phyloP scores from a whole-genome alignment of 1,139 yeast genomes.

The Tardiomyces depauwii region DNA sequence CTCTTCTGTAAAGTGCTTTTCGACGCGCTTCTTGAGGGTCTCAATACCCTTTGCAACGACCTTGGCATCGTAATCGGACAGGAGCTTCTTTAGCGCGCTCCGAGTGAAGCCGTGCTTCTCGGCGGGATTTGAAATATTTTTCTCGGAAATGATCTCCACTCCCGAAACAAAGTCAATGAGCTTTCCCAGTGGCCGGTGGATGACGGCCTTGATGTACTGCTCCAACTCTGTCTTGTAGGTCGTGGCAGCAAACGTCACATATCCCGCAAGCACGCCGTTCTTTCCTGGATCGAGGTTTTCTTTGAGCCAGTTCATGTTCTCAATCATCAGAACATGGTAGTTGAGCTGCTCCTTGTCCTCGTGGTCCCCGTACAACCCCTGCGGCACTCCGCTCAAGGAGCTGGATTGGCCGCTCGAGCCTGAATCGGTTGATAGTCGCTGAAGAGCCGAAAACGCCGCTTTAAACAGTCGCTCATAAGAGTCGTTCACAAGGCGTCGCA shows the following conservation, averaged over 20 bases:
- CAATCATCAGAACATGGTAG: constrained; percentile 49
- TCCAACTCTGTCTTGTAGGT: constrained; percentile 36
- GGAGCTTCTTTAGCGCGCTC: constrained; percentile 44
- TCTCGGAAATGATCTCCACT: constrained; percentile 41
- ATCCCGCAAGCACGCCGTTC: constrained; percentile 20
- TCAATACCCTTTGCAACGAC: constrained; percentile 49
- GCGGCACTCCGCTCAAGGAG: constrained; percentile 3
- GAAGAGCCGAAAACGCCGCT: constrained; percentile 22
- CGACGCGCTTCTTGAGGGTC: constrained; percentile 46
- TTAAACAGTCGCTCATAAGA: constrained; percentile 31
- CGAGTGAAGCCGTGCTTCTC: constrained; percentile 55
- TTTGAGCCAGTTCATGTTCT: constrained; percentile 48
- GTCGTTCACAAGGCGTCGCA: constrained; percentile 30
- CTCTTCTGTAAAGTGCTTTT: constrained; percentile 42
- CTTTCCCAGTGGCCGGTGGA: constrained; percentile 53
- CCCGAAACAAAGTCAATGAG: constrained; percentile 55
- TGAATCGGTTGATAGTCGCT: constrained; percentile 20
- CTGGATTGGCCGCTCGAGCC: constrained; percentile 3
- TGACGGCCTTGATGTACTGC: constrained; percentile 38
- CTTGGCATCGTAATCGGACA: constrained; percentile 43
- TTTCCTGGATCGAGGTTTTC: constrained; percentile 34
- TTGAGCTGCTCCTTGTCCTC: constrained; percentile 47
- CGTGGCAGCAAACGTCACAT: constrained; percentile 25
- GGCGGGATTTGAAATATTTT: constrained; percentile 16
- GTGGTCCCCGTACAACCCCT: constrained; percentile 23